These are phyloP conservation scores for Hypoxylon intermedium DNA, from an alignment of 495 filamentous ascomycete genomes.

Conservation along the genomic window DNA sequence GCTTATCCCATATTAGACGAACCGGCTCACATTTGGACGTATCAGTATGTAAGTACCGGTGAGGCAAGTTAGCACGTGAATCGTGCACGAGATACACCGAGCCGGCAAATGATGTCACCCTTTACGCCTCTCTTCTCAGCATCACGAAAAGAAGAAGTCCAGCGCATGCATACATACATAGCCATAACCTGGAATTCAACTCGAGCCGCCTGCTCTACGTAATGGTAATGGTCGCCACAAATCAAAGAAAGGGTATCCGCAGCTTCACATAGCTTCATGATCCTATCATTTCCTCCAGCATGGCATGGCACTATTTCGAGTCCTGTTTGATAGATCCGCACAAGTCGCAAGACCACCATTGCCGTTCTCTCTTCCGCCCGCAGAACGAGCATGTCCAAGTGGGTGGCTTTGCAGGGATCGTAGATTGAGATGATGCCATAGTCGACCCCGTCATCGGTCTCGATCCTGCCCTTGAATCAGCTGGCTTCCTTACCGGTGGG, in stretches of 20 bases:
- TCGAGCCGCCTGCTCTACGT: not conserved
- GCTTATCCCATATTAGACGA: not conserved
- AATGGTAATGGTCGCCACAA: not conserved
- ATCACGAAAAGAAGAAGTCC: not conserved
- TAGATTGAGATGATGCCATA: slow-evolving; percentile 28
- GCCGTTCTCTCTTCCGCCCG: slow-evolving; percentile 68
- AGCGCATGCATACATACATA: too few species aligned
- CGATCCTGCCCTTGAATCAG: slow-evolving; percentile 28
- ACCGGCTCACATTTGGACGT: too few species aligned
- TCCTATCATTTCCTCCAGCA: not conserved
- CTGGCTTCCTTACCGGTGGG: slow-evolving; percentile 30
- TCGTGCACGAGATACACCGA: not conserved
- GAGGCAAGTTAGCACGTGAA: not conserved
- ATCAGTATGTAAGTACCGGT: not conserved
- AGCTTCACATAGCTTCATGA: not conserved
- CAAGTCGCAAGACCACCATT: slow-evolving; percentile 79
- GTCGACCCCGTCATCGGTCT: slow-evolving; percentile 36
- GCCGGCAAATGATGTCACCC: not conserved
- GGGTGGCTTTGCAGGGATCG: slow-evolving; percentile 50
- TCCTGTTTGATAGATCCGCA: slow-evolving; percentile 71
- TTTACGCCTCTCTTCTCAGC: not conserved
- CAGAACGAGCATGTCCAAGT: slow-evolving; percentile 77
- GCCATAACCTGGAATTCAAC: not conserved
- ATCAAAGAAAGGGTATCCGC: slow-evolving; percentile 10
- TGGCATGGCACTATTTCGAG: slow-evolving; percentile 28